phyloP scores from a whole-genome alignment of 805 yeast species.

The Metschnikowia proteae region DNA sequence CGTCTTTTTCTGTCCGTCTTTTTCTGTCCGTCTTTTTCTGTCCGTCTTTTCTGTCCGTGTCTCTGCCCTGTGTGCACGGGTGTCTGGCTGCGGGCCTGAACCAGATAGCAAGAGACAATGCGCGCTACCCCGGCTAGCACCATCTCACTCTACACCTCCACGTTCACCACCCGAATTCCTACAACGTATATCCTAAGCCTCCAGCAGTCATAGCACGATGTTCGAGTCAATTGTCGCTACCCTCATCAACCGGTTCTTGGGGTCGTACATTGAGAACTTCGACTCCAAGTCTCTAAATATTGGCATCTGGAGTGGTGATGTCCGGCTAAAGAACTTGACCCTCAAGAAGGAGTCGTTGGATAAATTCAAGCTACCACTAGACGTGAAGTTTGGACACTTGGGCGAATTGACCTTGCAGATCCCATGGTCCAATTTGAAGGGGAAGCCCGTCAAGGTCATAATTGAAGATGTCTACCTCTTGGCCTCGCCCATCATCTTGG shows the following conservation, averaged over 20 bases:
- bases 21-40: no score
- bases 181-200: no score
- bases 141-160: not conserved
- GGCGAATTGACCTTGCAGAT: slow-evolving; percentile 88
- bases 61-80: not conserved
- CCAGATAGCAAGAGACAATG: slow-evolving; percentile 2
- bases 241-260: slow-evolving; percentile 57
- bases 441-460: slow-evolving; percentile 83
- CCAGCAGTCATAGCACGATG: slow-evolving; percentile 31
- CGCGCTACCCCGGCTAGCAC: not conserved
- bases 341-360: slow-evolving; percentile 88
- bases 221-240: slow-evolving; percentile 65
- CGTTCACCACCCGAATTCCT: no score
- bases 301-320: slow-evolving; percentile 98
- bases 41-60: no score
- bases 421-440: slow-evolving; percentile 94
- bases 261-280: slow-evolving; percentile 85
- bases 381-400: slow-evolving; percentile 83
- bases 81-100: not conserved
- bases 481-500: slow-evolving; percentile 67
- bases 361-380: slow-evolving; percentile 77
- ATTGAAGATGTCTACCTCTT: slow-evolving; percentile 84
- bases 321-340: slow-evolving; percentile 70
- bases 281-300: slow-evolving; percentile 93
- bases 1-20: no score